A percentile compares a stretch with the other conserved stretches of the same genome.
Evolutionary conservation across 352 stramenopile genomes (phyloP).

Genomic region (Elongisporangium anandrum): DNA sequence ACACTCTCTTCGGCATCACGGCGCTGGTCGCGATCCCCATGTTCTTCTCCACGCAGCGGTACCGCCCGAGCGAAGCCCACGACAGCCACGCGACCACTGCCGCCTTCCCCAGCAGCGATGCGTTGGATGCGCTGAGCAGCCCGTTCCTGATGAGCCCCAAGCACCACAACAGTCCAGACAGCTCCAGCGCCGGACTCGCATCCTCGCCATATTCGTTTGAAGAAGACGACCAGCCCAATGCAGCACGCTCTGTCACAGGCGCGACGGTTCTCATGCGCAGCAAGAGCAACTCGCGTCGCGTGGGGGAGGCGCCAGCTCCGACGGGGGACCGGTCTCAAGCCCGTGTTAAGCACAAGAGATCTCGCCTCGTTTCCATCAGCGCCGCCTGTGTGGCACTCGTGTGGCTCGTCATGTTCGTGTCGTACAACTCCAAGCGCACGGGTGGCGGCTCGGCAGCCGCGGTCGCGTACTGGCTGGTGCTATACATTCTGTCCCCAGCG

Average conservation of each 20-base stretch:
- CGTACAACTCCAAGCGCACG: slow-evolving; percentile 44
- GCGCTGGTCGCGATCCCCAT: slow-evolving; percentile 57
- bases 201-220: too few species aligned
- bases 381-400: slow-evolving; percentile 28
- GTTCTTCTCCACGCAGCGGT: slow-evolving; percentile 60
- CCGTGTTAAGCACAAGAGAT: slow-evolving; percentile 9
- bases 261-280: slow-evolving; percentile 19
- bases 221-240: too few species aligned
- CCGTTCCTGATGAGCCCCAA: too few species aligned
- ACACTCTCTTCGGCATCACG: slow-evolving; percentile 75
- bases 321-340: slow-evolving; percentile 7
- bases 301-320: neutral
- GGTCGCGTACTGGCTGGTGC: slow-evolving; percentile 52
- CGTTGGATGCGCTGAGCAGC: too few species aligned
- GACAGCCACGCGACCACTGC: too few species aligned
- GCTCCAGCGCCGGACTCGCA: too few species aligned
- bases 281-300: slow-evolving; percentile 2
- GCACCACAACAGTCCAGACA: too few species aligned
- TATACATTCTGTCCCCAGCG: slow-evolving; percentile 57
- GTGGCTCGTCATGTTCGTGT: slow-evolving; percentile 71
- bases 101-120: too few species aligned
- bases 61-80: too few species aligned
- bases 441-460: slow-evolving; percentile 14
- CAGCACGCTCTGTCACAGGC: neutral
- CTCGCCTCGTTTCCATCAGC: slow-evolving; percentile 39